Evolutionary conservation across 1,284 basidiomycete species (phyloP), one percentile per base, ranked within the genome.

Genomic region (Malassezia japonica): DNA sequence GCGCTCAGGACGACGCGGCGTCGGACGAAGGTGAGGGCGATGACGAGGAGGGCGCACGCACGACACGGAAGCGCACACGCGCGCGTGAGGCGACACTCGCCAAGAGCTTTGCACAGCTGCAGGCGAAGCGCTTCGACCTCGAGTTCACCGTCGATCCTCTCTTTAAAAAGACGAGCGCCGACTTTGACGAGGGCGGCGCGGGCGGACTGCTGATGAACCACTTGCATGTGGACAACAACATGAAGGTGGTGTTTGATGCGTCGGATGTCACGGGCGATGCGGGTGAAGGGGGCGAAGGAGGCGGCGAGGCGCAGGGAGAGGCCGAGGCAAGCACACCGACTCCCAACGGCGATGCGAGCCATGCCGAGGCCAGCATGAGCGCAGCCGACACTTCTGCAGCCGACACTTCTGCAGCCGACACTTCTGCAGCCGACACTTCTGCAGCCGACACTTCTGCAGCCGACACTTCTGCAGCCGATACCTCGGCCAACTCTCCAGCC

Each of bases 141-240:
- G 94, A 96, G 70, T 95, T 95, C 75, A 85, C 83, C 37, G 89
- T 96, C 33, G 92, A 98, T 71, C 94, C 92, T 1, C 77, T 98
- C 25, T 98, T 98, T 78, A 87, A 83, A 75, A 98, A 98, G 78
- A 98, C 94, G 0, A 90, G 84, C 59, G 94, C 88, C 18, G 94
- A 98, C 72, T 98, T 98, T 72, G 92, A 98, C 73, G 94, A 98
- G 74, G 94, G 92, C 36, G 92, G 92, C 46, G 92, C 92, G 0
- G 85, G 88, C 57, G 92, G 92, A 7, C 55, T 74, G 15, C 43
- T 74, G 31, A 72, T 69, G 70, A 70, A 70, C 47, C 67, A 66
- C 37, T 58, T 77, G 34, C 86, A 86, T 5, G 81, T 82, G 18
- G 88, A 94, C 58, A 83, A 85, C 4, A 82, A 81, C 31, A 79